Evolutionary conservation across 1,284 basidiomycete species (phyloP), one percentile per base, ranked within the genome.

Genomic region (Pseudozyma sp.): DNA sequence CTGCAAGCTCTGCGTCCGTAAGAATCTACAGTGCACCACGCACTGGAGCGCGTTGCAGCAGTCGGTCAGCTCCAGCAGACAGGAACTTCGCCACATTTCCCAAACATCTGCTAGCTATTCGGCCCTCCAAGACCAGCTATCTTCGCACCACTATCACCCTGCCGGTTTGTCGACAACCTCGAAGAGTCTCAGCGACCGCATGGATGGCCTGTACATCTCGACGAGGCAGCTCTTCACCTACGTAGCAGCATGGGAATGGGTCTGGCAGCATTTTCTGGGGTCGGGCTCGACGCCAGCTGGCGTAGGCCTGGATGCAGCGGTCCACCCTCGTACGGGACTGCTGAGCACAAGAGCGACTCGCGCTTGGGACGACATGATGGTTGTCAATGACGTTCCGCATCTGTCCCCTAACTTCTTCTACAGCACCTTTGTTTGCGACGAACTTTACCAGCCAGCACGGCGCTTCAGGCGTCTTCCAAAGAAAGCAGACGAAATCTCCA

Each of bases 341-440:
- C 53, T 68, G 19, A 60, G 60, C 45, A 13, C 37, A 14, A 45
- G 34, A 29, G 65, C 59, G 7, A 44, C 64, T 6, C 45, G 49
- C 19, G 69, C 60, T 0, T 72, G 69, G 69, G 61, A 72, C 56
- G 43, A 54, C 54, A 62, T 67, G 55, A 63, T 58, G 64, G 57
- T 56, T 5, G 50, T 60, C 46, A 66, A 64, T 46, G 64, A 58
- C 14, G 57, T 63, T 8, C 53, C 60, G 3, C 69, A 72, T 42
- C 57, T 72, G 7, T 72, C 65, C 7, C 69, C 69, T 46, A 72
- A 56, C 42, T 72, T 72, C 30, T 72, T 72, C 60, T 72, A 63
- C 56, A 60, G 59, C 52, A 68, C 60, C 17, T 60, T 63, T 37
- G 69, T 63, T 13, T 72, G 69, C 42, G 69, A 72, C 44, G 69